phyloP scores from a whole-genome alignment of 768 basidiomycete species.

The Suillus hirtellus region DNA sequence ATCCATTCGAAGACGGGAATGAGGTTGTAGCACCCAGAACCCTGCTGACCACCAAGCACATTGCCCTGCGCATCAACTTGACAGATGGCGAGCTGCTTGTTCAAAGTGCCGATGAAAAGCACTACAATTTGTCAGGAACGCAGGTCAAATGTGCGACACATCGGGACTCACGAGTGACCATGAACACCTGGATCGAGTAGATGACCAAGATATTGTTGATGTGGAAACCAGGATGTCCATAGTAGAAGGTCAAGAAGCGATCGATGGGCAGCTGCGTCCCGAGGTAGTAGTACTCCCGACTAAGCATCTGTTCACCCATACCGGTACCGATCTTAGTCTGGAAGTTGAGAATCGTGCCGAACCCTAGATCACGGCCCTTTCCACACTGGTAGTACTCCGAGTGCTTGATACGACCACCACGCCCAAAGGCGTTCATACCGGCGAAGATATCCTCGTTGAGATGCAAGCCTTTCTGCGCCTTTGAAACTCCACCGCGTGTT shows the following conservation, averaged over 20 bases:
- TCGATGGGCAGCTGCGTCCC: slow-evolving; percentile 98
- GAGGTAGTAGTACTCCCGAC: slow-evolving; percentile 98
- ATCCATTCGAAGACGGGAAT: slow-evolving; percentile 98
- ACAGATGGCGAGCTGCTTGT: slow-evolving; percentile 90
- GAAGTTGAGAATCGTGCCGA: slow-evolving; percentile 99
- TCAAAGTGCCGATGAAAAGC: slow-evolving; percentile 93
- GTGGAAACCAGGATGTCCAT: slow-evolving; percentile 99
- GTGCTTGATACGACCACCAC: slow-evolving; percentile 98
- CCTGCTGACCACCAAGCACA: slow-evolving; percentile 80
- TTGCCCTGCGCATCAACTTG: slow-evolving; percentile 79
- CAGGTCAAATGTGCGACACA: neutral
- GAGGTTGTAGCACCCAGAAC: slow-evolving; percentile 83
- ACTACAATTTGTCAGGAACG: slow-evolving; percentile 45
- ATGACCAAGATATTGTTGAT: slow-evolving; percentile 99
- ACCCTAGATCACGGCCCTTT: slow-evolving; percentile 98
- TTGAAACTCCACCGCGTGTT: slow-evolving; percentile 97
- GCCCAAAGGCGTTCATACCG: slow-evolving; percentile 98
- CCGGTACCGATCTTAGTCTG: slow-evolving; percentile 99
- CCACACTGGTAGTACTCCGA: slow-evolving; percentile 99
- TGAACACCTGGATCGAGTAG: slow-evolving; percentile 96
- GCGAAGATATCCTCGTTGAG: slow-evolving; percentile 99
- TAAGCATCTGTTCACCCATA: slow-evolving; percentile 99
- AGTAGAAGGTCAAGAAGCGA: slow-evolving; percentile 99
- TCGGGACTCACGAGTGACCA: slow-evolving; percentile 78
- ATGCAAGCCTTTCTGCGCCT: slow-evolving; percentile 98